Evolutionary conservation across 306 rosid species (phyloP).

Genomic region (Trifolium repens): DNA sequence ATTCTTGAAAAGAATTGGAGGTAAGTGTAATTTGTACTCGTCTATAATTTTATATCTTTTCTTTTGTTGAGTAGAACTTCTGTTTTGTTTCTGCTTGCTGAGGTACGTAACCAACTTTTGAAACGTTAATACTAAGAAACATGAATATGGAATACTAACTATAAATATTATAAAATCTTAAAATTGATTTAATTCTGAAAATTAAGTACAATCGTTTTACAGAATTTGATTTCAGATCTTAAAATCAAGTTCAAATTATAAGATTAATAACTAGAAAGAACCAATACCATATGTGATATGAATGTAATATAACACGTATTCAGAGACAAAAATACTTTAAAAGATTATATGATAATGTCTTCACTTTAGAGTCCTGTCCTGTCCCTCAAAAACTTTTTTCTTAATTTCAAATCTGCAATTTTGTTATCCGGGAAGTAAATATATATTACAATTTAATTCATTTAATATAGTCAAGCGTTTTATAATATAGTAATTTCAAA

Average conservation of each 20-base stretch:
- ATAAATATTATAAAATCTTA: conserved; percentile 2
- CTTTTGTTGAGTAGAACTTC: neutral
- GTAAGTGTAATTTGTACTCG: neutral
- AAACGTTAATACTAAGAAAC: too few relatives aligned
- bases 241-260: neutral
- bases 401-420: neutral
- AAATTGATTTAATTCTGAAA: neutral
- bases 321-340: neutral
- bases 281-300: neutral
- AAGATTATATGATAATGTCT: neutral
- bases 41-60: neutral
- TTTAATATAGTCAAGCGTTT: neutral
- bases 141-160: too few relatives aligned
- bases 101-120: conserved; percentile 9
- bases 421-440: neutral
- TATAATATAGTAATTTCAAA: too few relatives aligned
- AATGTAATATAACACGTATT: neutral
- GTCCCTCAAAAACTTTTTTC: neutral
- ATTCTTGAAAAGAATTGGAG: conserved; percentile 8
- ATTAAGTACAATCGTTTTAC: neutral
- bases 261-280: neutral
- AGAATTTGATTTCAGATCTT: neutral
- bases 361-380: neutral
- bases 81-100: neutral
- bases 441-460: neutral